Evolutionary conservation across 2,329 filamentous ascomycete genomes (phyloP).

Genomic region (Verticillium tricorpus): DNA sequence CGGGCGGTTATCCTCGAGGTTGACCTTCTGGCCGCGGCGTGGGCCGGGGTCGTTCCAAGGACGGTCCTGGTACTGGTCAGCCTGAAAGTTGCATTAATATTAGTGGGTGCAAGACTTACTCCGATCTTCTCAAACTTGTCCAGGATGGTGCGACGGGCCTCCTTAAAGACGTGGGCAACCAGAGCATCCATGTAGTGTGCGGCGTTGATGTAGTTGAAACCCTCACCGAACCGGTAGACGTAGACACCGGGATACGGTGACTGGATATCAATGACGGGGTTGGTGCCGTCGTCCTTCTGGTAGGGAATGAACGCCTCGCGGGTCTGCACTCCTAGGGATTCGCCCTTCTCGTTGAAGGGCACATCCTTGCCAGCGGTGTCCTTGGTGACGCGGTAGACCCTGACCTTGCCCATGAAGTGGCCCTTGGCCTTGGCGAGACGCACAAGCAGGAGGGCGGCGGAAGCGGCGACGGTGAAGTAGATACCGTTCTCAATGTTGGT

Average conservation of each 20-base stretch:
- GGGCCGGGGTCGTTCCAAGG: slow-evolving; percentile 52
- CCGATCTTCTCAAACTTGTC: slow-evolving; percentile 40
- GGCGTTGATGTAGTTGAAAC: slow-evolving; percentile 49
- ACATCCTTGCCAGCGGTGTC: slow-evolving; percentile 13
- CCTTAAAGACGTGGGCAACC: slow-evolving; percentile 30
- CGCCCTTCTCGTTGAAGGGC: slow-evolving; percentile 11
- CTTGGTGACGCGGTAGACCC: slow-evolving; percentile 14
- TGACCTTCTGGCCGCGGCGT: slow-evolving; percentile 24
- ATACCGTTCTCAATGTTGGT: slow-evolving; percentile 46
- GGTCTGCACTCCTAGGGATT: slow-evolving; percentile 7
- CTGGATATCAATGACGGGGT: slow-evolving; percentile 36
- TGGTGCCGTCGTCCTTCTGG: slow-evolving; percentile 36
- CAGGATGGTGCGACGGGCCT: slow-evolving; percentile 35
- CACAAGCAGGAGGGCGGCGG: slow-evolving; percentile 36
- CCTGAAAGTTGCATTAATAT: neutral
- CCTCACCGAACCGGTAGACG: slow-evolving; percentile 47
- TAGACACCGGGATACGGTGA: slow-evolving; percentile 45
- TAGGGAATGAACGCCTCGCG: slow-evolving; percentile 37
- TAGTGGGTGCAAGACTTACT: slow-evolving; percentile 22
- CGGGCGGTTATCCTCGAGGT: slow-evolving; percentile 33
- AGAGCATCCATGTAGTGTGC: slow-evolving; percentile 41
- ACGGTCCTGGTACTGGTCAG: slow-evolving; percentile 28
- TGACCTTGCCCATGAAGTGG: slow-evolving; percentile 37
- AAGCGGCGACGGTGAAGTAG: slow-evolving; percentile 41
- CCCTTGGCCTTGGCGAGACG: slow-evolving; percentile 42